phyloP scores from a whole-genome alignment of 176 grass and related monocot species.

The Zoysia pacifica region DNA sequence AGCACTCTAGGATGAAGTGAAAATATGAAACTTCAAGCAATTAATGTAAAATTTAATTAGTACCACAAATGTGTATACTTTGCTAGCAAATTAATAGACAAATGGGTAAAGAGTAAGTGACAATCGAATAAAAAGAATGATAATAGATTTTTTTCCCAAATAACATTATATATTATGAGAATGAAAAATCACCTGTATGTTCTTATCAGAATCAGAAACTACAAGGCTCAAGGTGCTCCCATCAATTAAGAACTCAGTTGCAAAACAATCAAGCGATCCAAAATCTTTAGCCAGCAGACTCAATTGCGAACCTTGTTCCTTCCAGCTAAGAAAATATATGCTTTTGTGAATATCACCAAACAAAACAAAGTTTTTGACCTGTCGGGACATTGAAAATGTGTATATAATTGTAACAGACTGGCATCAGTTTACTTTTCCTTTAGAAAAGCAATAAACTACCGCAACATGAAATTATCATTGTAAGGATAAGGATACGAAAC shows the following conservation, averaged over 20 bases:
- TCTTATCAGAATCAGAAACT: conserved; percentile 83
- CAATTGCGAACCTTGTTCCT: conserved; percentile 96
- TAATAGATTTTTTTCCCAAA: neutral
- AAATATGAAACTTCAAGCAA: conserved; percentile 4
- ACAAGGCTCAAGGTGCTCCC: conserved; percentile 91
- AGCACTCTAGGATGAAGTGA: neutral
- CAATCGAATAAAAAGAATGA: neutral
- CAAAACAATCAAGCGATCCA: conserved; percentile 84
- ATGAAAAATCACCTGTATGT: conserved; percentile 68
- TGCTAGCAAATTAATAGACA: neutral
- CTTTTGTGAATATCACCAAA: conserved; percentile 98
- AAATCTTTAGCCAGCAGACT: conserved; percentile 96
- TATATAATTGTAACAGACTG: conserved; percentile 1
- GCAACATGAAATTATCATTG: neutral
- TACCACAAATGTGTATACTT: neutral
- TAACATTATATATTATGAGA: neutral
- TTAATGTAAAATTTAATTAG: neutral
- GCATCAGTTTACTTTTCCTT: neutral
- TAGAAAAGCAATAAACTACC: neutral
- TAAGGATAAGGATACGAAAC: neutral
- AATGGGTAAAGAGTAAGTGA: neutral
- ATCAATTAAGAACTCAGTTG: conserved; percentile 96
- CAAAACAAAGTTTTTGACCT: conserved; percentile 95
- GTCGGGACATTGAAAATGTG: conserved; percentile 28
- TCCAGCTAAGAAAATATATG: conserved; percentile 96